Base-by-base conservation (phyloP, 495 filamentous ascomycete species). In the Aspergillus heteromorphus region DNA sequence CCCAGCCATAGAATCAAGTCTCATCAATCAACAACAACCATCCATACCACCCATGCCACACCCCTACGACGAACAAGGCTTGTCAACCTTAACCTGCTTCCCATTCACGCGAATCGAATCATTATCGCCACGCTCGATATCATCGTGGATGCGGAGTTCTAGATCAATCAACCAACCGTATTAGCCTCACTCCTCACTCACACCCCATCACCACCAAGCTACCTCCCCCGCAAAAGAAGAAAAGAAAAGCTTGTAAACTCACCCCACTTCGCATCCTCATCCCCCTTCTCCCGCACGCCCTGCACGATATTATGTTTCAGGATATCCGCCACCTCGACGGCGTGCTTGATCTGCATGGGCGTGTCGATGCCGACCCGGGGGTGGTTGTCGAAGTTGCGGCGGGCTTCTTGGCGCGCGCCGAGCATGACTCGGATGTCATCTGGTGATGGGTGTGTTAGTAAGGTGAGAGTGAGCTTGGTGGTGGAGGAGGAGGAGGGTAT, bases 121-220 rank as follows among this genome's bases (percentile, higher is more conserved):
- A 62, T 98, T 98, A 73, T 96, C 89, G 25, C 92, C 91, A 30
- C 89, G 79, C 70, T 97, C 93, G 41, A 88, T 98, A 51, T 92
- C 75, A 45, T 95, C 82, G 67, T 96, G 93, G 62, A 98, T 96
- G 14, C 83, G 76, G 48, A 98, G 75, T 67, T 88, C 91, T 95
- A 40, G 19, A 25, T 20, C 41, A n/a, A n/a, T n/a, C n/a, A n/a
- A n/a, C n/a, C n/a, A n/a, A n/a, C 38, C 18, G 41, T 49, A 4
- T 40, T 41, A 23, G 43, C 21, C 30, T 21, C 18, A 38, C 14
- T 17, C 19, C 8, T 21, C 17, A 25, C 8, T 27, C 19, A 17
- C 10, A 1, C 11, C 9, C 14, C n/a, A n/a, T n/a, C n/a, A n/a
- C n/a, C n/a, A n/a, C n/a, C n/a, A n/a, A n/a, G n/a, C n/a, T n/a